Percentiles rank a stretch among this genome's conserved stretches.
phyloP scores from a whole-genome alignment of 75 land plant species.

The Picea sitchensis region DNA sequence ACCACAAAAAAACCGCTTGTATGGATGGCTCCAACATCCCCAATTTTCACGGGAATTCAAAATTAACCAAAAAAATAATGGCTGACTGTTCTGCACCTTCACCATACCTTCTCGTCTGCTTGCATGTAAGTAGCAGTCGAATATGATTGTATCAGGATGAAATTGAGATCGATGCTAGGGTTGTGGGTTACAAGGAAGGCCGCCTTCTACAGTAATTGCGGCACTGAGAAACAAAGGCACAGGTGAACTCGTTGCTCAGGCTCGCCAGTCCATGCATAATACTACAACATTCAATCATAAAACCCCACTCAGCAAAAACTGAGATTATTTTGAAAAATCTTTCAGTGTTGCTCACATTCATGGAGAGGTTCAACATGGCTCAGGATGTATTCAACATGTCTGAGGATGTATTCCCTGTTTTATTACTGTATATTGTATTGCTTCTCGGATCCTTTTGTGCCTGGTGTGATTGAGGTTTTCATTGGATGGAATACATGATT shows the following conservation, averaged over 20 bases:
- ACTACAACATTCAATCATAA: no score
- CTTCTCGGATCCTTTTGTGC: no score
- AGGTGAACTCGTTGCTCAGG: slow-evolving; percentile 28
- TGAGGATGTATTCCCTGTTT: no score
- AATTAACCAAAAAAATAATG: background rate
- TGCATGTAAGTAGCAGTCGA: background rate
- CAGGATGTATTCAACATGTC: no score
- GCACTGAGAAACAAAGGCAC: slow-evolving; percentile 18
- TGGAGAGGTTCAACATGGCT: no score
- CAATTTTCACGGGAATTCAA: background rate
- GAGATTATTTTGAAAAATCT: background rate
- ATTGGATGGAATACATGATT: no score
- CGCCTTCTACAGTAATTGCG: slow-evolving; percentile 18
- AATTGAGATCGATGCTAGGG: slow-evolving; percentile 30
- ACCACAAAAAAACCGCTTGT: background rate
- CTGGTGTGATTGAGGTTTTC: no score
- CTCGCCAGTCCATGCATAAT: slow-evolving; percentile 22
- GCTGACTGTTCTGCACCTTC: slow-evolving; percentile 13
- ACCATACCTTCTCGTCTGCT: slow-evolving; percentile 11
- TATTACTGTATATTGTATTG: no score
- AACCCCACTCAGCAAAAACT: background rate
- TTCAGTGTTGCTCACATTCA: no score
- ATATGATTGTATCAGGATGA: slow-evolving; percentile 20
- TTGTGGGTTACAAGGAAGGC: slow-evolving; percentile 19
- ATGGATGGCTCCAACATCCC: background rate